These are phyloP conservation scores for Carex myosuroides DNA, from an alignment of 176 grass and related monocot genomes.

Conservation along the genomic window DNA sequence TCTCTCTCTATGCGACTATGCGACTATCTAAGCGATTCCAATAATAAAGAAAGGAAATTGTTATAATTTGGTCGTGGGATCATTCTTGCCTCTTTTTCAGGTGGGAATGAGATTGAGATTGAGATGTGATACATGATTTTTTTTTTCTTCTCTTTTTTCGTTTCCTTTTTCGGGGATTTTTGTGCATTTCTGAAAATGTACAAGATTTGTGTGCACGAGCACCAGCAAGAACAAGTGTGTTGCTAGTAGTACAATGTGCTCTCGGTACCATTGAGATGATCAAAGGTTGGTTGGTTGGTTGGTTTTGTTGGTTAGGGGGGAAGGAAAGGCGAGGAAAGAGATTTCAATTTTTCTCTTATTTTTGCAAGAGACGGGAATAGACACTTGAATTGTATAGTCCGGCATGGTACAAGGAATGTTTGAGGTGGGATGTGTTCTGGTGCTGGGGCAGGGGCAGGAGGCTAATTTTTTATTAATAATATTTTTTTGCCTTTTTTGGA, in stretches of 20 bases:
- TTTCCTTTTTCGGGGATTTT: slow-evolving; percentile 1
- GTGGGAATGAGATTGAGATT: slow-evolving; percentile 1
- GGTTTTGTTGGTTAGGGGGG: too few species aligned
- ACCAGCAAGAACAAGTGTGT: background rate
- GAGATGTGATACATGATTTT: background rate
- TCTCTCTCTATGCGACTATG: slow-evolving; percentile 29
- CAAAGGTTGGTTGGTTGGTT: background rate
- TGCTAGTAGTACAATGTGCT: background rate
- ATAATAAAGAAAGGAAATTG: background rate
- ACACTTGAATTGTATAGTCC: background rate
- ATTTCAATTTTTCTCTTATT: background rate
- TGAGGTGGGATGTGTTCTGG: background rate
- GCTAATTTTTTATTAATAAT: background rate
- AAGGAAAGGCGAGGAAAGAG: background rate
- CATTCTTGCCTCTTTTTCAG: slow-evolving; percentile 16
- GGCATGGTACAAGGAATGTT: background rate
- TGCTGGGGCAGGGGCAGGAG: too few species aligned
- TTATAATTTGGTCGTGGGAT: slow-evolving; percentile 22
- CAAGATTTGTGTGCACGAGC: background rate
- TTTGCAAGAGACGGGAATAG: background rate
- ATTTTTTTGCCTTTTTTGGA: background rate
- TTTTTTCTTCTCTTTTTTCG: background rate
- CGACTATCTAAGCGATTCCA: slow-evolving; percentile 30
- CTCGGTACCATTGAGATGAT: background rate
- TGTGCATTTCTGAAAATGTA: background rate